These are phyloP conservation scores for Ceratocystis lukuohia DNA, from an alignment of 2,329 filamentous ascomycete genomes.

Conservation along the genomic window DNA sequence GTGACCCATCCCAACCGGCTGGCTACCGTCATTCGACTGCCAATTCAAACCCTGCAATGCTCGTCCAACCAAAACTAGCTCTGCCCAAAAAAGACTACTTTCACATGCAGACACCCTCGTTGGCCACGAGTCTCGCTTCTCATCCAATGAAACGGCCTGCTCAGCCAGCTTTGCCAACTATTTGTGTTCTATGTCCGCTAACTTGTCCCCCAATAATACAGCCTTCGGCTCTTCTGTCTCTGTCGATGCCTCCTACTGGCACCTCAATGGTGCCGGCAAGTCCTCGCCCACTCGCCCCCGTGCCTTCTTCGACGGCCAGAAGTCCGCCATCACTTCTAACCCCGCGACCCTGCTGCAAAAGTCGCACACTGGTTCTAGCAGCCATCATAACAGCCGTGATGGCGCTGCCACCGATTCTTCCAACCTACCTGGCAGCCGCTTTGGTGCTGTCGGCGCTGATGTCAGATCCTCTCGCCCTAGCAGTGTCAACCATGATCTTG, in stretches of 20 bases:
- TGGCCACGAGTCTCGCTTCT: no score
- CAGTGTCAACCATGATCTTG: neutral
- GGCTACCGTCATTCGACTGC: neutral
- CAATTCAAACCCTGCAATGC: neutral
- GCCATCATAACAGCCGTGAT: slow-evolving; percentile 14
- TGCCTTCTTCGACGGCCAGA: slow-evolving; percentile 6
- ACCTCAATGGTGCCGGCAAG: neutral
- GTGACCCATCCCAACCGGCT: neutral
- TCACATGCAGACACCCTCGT: slow-evolving; percentile 1
- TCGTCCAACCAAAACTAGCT: neutral
- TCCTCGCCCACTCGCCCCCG: slow-evolving; percentile 16
- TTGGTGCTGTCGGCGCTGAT: slow-evolving; percentile 8
- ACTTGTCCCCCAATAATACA: neutral
- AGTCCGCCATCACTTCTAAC: neutral
- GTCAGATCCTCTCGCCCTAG: slow-evolving; percentile 11
- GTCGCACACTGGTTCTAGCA: slow-evolving; percentile 1
- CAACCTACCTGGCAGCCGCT: slow-evolving; percentile 1
- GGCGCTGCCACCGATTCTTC: neutral
- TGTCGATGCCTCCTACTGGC: slow-evolving; percentile 2
- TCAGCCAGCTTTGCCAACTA: no score
- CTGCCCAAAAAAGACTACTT: neutral
- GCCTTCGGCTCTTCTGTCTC: neutral
- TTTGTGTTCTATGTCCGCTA: neutral
- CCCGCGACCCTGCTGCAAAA: neutral
- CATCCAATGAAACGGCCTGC: no score